Percentiles rank a stretch among this genome's conserved stretches.
Conservation (phyloP, 2,329 filamentous ascomycete species). For the Alternaria brassicae region DNA sequence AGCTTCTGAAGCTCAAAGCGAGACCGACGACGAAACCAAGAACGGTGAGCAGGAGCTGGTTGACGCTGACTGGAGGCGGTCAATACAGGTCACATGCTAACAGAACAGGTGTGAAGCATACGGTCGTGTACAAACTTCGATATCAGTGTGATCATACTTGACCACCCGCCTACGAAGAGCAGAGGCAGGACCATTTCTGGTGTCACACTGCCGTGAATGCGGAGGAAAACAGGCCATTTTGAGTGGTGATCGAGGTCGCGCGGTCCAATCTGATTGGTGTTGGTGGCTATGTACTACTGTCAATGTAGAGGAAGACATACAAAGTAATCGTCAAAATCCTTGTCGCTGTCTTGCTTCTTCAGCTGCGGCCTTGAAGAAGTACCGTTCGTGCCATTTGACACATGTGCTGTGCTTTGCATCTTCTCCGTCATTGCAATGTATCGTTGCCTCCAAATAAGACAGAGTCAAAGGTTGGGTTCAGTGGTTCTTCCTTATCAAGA, state of each 20-base stretch:
- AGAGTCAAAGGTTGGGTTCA: background rate
- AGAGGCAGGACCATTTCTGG: conserved; percentile 77
- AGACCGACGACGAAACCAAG: conserved; percentile 83
- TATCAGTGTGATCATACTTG: conserved; percentile 66
- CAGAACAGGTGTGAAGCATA: conserved; percentile 9
- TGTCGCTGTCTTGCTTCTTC: conserved; percentile 36
- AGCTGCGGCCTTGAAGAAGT: conserved; percentile 12
- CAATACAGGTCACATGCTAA: background rate
- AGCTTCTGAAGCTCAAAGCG: conserved; percentile 74
- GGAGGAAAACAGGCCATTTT: conserved; percentile 76
- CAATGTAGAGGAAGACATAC: conserved; percentile 46
- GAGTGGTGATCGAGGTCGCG: conserved; percentile 75
- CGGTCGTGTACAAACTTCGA: conserved; percentile 51
- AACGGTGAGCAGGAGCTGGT: conserved; percentile 73
- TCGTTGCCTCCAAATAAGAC: background rate
- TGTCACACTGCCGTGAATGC: conserved; percentile 75
- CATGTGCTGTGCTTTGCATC: conserved; percentile 19
- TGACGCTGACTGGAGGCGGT: conserved; percentile 59
- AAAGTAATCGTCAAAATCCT: conserved; percentile 40
- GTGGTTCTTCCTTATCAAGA: background rate
- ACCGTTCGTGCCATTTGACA: conserved; percentile 17
- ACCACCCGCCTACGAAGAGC: conserved; percentile 68
- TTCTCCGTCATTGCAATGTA: conserved; percentile 23
- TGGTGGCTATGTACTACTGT: conserved; percentile 1
- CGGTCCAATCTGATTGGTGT: conserved; percentile 60